Conservation (phyloP, 176 grass and related monocot genomes). For the Poa annua region DNA sequence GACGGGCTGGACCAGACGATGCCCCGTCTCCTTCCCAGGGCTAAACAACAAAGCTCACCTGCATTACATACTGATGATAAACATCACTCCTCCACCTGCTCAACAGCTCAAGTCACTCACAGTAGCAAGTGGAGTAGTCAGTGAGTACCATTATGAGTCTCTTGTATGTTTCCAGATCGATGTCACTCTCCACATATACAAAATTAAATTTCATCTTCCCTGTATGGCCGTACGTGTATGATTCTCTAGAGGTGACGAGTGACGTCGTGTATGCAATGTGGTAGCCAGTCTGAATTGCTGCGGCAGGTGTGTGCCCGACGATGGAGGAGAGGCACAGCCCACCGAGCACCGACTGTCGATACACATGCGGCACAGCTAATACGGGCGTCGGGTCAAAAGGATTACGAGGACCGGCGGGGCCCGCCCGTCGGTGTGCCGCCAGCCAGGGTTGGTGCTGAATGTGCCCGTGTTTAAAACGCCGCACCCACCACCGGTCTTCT, state of each 20-base stretch:
- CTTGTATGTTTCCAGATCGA: background rate
- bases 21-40: constrained; percentile 17
- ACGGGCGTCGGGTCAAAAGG: constrained; percentile 33
- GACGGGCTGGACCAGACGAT: background rate
- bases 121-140: background rate
- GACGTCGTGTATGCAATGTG: background rate
- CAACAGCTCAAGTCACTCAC: background rate
- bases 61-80: background rate
- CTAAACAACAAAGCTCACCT: background rate
- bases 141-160: background rate
- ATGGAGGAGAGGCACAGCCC: constrained; percentile 18
- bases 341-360: constrained; percentile 34
- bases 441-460: constrained; percentile 18
- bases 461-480: constrained; percentile 36
- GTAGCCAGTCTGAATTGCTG: background rate
- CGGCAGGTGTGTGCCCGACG: too few species aligned
- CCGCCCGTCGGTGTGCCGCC: constrained; percentile 49
- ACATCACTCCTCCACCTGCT: constrained; percentile 10
- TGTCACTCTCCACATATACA: background rate
- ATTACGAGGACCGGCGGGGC: background rate
- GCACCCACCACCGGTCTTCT: constrained; percentile 34
- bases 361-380: constrained; percentile 50
- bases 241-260: background rate
- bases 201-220: background rate
- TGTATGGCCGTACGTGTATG: background rate